Evolutionary conservation across 169 alveolate species (phyloP), one percentile per base, ranked within the genome.

Genomic region (Cryptosporidium muris): DNA sequence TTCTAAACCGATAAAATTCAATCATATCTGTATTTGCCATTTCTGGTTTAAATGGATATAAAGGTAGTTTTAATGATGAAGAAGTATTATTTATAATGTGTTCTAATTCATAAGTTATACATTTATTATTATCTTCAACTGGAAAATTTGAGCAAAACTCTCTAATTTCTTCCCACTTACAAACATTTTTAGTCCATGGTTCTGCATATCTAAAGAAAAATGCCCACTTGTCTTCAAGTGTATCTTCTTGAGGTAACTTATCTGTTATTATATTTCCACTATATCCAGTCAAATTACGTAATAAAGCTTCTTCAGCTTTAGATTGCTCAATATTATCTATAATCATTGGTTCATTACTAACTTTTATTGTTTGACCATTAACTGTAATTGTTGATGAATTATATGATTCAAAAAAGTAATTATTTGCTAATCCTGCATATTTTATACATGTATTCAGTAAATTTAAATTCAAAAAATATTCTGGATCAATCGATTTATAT

Each of bases 231-330:
- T 37, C 25, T 34, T 58, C 67, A 16, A 74, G 34, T 25, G 5
- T 36, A 3, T 43, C 12, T 40, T 74, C 85, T 43, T 58, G 54
- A 58, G 36, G 16, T 37, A 74, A 34, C 74, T 58, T 74, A 45
- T 74, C 85, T 2, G 85, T 58, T 54, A 74, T 74, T 2, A 74
- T 68, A 74, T 74, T 74, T 34, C 85, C 85, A 48, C 85, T 74
- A 60, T 74, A 74, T 14, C 85, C 85, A 3, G 82, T 74, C 40
- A 74, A 66, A 66, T 58, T 74, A 45, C 67, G 54, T 16, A 74
- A 25, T 9, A 74, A 48, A 4, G 82, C 82, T 36, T 74, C 82
- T 42, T 74, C 74, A 11, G 60, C 67, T 43, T 42, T 74, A 7
- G 82, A 74, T 54, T 74, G 74, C 25, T 66, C 74, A 14, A 74